Percentiles rank a stretch among this genome's conserved stretches.
Conservation (phyloP, 2,329 filamentous ascomycete genomes). For the Colletotrichum sp. region DNA sequence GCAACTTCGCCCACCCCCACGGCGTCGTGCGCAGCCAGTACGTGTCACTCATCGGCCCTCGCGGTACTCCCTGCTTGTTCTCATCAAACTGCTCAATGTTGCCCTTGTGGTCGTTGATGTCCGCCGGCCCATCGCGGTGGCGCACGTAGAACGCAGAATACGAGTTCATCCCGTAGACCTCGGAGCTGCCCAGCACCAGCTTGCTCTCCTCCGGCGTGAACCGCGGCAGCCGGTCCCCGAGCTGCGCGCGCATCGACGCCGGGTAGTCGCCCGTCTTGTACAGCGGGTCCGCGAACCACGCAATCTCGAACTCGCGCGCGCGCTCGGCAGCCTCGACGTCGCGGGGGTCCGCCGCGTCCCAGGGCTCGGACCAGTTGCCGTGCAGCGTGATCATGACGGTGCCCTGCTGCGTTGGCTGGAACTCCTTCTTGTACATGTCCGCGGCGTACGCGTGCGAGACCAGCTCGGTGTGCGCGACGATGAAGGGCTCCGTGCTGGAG, state of each 20-base stretch:
- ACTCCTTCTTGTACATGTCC: constrained; percentile 43
- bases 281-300: constrained; percentile 44
- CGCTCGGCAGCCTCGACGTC: constrained; percentile 42
- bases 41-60: constrained; percentile 41
- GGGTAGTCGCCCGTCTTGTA: constrained; percentile 44
- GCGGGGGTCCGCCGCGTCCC: constrained; percentile 36
- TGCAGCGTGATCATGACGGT: constrained; percentile 45
- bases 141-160: constrained; percentile 44
- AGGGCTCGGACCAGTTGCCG: constrained; percentile 46
- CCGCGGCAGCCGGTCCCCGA: constrained; percentile 38
- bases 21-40: constrained; percentile 43
- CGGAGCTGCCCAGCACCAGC: constrained; percentile 41
- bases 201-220: constrained; percentile 43
- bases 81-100: constrained; percentile 40
- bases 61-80: constrained; percentile 35
- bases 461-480: constrained; percentile 43
- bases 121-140: constrained; percentile 37
- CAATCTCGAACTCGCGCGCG: constrained; percentile 46
- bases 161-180: constrained; percentile 48
- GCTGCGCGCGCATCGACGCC: constrained; percentile 40
- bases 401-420: constrained; percentile 39
- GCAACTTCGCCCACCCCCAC: constrained; percentile 40
- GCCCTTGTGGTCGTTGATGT: constrained; percentile 43
- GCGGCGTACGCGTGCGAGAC: constrained; percentile 41
- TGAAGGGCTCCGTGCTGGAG: constrained; percentile 39